Base-by-base conservation (phyloP, 139 green algal species). In the Dunaliella primolecta region DNA sequence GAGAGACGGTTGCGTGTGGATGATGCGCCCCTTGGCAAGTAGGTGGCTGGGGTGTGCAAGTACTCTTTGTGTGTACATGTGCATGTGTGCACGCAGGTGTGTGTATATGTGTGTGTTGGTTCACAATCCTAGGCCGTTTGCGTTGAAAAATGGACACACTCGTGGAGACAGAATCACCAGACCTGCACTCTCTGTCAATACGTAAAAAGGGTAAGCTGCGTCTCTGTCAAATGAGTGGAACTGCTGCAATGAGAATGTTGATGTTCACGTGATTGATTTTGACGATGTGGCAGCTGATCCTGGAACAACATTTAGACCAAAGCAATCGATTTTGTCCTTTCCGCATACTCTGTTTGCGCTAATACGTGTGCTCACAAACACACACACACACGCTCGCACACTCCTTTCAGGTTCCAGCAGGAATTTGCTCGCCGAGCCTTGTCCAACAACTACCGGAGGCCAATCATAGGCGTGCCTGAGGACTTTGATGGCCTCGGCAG, bases 1-100 rank as follows among this genome's bases (percentile, higher is more conserved):
- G 94, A 97, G 89, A 85, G 95, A 33, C 86, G 92, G n/a, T 35
- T 96, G 87, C 83, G 95, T 0, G 89, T 97, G n/a, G 95, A 98
- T 72, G 93, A 93, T 84, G 83, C 88, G 1, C 94, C 95, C 0
- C 78, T 95, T 72, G 95, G 94, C 36, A 80, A 36, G 75, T 97
- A 76, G 35, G 82, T 77, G n/a, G n/a, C n/a, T n/a, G n/a, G n/a
- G n/a, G n/a, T n/a, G n/a, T n/a, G n/a, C n/a, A n/a, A n/a, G n/a
- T n/a, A n/a, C n/a, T n/a, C n/a, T n/a, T n/a, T 25, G 1, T 77
- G 78, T 93, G 70, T 86, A 87, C n/a, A 33, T 83, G 75, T 15
- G 79, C 20, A 36, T 70, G 32, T 36, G 70, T 55, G n/a, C n/a
- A n/a, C n/a, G n/a, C n/a, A n/a, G n/a, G n/a, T n/a, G n/a, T n/a